phyloP scores from a whole-genome alignment of 1,284 basidiomycete species.

The Naganishia sp. region DNA sequence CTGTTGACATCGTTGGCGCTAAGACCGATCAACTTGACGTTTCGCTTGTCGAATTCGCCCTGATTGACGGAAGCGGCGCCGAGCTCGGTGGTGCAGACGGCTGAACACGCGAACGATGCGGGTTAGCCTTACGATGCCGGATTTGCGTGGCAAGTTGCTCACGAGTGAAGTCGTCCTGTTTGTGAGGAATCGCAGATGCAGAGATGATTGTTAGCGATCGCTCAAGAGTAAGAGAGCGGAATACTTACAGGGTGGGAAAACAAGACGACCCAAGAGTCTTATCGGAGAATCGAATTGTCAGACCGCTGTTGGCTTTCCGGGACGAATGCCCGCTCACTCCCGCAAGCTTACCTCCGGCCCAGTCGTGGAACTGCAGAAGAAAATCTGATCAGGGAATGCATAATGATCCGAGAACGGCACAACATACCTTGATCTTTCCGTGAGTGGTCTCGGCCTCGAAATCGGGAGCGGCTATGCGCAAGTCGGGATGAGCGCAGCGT shows the following conservation, averaged over 20 bases:
- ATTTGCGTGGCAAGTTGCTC: not conserved
- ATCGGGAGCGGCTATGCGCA: slow-evolving; percentile 64
- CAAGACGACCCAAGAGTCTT: slow-evolving; percentile 82
- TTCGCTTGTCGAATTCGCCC: slow-evolving; percentile 81
- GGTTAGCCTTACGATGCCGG: slow-evolving; percentile 9
- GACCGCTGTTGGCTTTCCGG: too few species aligned
- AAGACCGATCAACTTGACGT: slow-evolving; percentile 88
- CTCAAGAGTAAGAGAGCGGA: not conserved
- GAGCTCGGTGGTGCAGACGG: slow-evolving; percentile 91
- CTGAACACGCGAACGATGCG: slow-evolving; percentile 51
- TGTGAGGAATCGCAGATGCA: not conserved
- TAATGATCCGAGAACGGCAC: not conserved
- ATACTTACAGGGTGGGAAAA: slow-evolving; percentile 81
- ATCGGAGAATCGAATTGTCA: slow-evolving; percentile 63
- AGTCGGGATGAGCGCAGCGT: not conserved
- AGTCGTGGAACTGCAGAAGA: slow-evolving; percentile 32
- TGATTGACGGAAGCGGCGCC: slow-evolving; percentile 87
- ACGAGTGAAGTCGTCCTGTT: slow-evolving; percentile 33
- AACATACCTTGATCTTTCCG: slow-evolving; percentile 44
- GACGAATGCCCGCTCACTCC: slow-evolving; percentile 7
- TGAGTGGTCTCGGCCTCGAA: slow-evolving; percentile 78
- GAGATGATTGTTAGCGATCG: not conserved
- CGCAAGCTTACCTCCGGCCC: slow-evolving; percentile 29
- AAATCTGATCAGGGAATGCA: not conserved
- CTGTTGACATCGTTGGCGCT: slow-evolving; percentile 87